Evolutionary conservation across 2,329 filamentous ascomycete genomes (phyloP).

Genomic region (Aspergillus piperis): DNA sequence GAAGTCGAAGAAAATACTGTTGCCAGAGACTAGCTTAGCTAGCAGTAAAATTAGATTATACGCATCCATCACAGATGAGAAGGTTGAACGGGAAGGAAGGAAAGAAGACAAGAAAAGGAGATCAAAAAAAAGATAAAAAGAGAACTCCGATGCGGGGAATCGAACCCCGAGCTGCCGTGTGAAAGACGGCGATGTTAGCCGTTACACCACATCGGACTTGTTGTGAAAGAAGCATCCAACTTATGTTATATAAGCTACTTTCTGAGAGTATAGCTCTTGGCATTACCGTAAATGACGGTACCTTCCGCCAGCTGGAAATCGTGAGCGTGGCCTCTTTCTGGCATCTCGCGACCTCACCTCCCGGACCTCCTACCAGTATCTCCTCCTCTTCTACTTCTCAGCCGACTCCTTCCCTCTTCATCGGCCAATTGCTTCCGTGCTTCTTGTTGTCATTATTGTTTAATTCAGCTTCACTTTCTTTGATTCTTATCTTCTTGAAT

Average conservation of each 20-base stretch:
- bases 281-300: constrained; percentile 22
- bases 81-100: not conserved
- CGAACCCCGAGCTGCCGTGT: constrained; percentile 21
- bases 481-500: constrained; percentile 17
- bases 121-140: constrained; percentile 1
- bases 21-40: too few species aligned
- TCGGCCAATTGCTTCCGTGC: constrained; percentile 13
- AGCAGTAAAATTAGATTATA: too few species aligned
- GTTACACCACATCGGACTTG: constrained; percentile 14
- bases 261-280: not conserved
- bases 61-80: not conserved
- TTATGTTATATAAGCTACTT: not conserved
- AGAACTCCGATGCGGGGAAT: constrained; percentile 33
- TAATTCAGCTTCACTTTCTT: constrained; percentile 27
- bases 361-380: constrained; percentile 13
- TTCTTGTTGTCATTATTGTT: constrained; percentile 16
- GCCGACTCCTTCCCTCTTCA: constrained; percentile 14
- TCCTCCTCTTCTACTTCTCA: constrained; percentile 5
- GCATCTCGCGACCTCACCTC: constrained; percentile 25
- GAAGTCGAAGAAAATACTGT: too few species aligned
- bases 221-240: not conserved
- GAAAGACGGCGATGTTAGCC: constrained; percentile 17
- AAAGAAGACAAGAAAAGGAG: not conserved
- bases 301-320: constrained; percentile 17
- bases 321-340: constrained; percentile 32